These are phyloP conservation scores for Neurospora pannonica DNA, from an alignment of 495 filamentous ascomycete species.

Conservation along the genomic window DNA sequence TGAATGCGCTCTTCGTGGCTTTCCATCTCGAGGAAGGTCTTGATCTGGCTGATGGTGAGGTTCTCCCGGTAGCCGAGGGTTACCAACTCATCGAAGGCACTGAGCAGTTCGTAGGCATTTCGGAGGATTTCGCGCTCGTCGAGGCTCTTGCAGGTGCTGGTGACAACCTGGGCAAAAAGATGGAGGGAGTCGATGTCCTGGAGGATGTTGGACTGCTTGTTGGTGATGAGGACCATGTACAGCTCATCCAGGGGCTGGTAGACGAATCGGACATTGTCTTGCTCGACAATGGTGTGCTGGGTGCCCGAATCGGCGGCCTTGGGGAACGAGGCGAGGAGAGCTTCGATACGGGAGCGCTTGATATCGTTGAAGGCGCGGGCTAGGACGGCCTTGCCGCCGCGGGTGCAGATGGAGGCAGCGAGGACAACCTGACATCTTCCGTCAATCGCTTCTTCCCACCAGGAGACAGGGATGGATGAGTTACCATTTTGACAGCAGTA, in stretches of 20 bases:
- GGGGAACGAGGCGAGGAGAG: constrained; percentile 88
- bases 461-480: background rate
- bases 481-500: constrained; percentile 18
- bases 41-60: constrained; percentile 87
- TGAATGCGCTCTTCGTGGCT: constrained; percentile 97
- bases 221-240: constrained; percentile 99
- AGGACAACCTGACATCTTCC: constrained; percentile 62
- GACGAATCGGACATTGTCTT: constrained; percentile 98
- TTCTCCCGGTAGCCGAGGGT: constrained; percentile 94
- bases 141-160: constrained; percentile 88
- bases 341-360: constrained; percentile 89
- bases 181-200: constrained; percentile 98
- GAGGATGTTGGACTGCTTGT: constrained; percentile 96
- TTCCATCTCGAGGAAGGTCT: constrained; percentile 98
- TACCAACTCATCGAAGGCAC: constrained; percentile 93
- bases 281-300: constrained; percentile 95
- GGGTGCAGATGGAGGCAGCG: constrained; percentile 96
- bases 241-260: constrained; percentile 98
- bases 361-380: constrained; percentile 96
- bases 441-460: constrained; percentile 6
- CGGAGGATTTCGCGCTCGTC: constrained; percentile 90
- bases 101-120: constrained; percentile 91
- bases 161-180: constrained; percentile 92
- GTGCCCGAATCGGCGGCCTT: constrained; percentile 91
- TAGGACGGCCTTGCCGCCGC: constrained; percentile 92